Percentiles rank a stretch among this genome's conserved stretches.
phyloP scores from a whole-genome alignment of 352 stramenopile species.

The Plasmopara halstedii region DNA sequence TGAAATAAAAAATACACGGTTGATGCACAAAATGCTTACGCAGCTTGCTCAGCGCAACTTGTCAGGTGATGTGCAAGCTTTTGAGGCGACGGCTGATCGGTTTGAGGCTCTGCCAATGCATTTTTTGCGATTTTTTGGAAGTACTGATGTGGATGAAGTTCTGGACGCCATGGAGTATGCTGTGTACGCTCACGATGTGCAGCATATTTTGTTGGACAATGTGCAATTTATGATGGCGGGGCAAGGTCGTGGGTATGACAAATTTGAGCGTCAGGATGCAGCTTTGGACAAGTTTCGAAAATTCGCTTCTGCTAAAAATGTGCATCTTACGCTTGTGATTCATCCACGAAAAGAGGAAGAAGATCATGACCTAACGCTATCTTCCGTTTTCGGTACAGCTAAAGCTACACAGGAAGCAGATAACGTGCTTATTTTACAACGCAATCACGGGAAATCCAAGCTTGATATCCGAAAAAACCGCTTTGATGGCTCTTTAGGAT shows the following conservation, averaged over 20 bases:
- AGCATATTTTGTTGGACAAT: conserved; percentile 99
- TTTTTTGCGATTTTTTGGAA: conserved; percentile 98
- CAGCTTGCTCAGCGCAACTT: conserved; percentile 84
- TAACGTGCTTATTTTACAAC: conserved; percentile 98
- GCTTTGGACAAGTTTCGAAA: conserved; percentile 95
- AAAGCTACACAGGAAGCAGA: conserved; percentile 99
- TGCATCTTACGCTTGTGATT: conserved; percentile 98
- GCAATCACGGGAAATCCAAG: conserved; percentile 81
- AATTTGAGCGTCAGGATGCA: conserved; percentile 87
- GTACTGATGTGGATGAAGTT: conserved; percentile 91
- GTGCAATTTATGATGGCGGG: conserved; percentile 99
- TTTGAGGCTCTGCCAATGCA: conserved; percentile 96
- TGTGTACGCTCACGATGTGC: conserved; percentile 96
- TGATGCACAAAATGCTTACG: conserved; percentile 98
- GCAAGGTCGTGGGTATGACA: conserved; percentile 79
- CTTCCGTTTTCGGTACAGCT: conserved; percentile 96
- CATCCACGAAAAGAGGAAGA: conserved; percentile 99
- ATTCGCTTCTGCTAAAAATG: conserved; percentile 96
- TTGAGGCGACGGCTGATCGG: conserved; percentile 69
- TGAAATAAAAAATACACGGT: conserved; percentile 97
- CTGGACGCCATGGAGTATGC: conserved; percentile 98
- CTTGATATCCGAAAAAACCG: conserved; percentile 97
- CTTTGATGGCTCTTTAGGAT: conserved; percentile 89
- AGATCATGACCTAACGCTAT: conserved; percentile 87
- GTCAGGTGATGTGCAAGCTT: conserved; percentile 63